phyloP scores from a whole-genome alignment of 2,329 filamentous ascomycete species.

The Diaporthe sp. region DNA sequence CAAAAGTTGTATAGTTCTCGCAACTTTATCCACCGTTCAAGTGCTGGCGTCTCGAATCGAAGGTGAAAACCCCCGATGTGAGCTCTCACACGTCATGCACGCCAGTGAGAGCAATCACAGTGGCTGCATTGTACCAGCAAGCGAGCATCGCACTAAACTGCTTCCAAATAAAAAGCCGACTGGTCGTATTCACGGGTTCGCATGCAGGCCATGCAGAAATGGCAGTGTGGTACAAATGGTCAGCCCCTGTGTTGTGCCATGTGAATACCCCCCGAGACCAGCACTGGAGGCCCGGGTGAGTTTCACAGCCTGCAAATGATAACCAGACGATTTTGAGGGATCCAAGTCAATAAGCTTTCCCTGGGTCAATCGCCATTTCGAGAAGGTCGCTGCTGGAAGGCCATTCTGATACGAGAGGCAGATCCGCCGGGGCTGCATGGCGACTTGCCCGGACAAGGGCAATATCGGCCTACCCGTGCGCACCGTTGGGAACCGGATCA shows the following conservation, averaged over 20 bases:
- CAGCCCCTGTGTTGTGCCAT: not conserved
- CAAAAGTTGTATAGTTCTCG: not conserved
- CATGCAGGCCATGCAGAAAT: not conserved
- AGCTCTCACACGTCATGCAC: conserved; percentile 18
- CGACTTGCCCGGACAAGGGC: not conserved
- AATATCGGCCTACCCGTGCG: not conserved
- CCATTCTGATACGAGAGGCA: not conserved
- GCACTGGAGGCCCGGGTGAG: not conserved
- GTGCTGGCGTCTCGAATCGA: not conserved
- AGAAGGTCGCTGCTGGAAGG: not conserved
- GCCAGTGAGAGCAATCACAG: conserved; percentile 8
- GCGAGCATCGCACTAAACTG: not conserved
- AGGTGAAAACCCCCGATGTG: not conserved
- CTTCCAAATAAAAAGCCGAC: not conserved
- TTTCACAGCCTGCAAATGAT: conserved; percentile 13
- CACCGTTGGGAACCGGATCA: not conserved
- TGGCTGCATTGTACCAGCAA: conserved; percentile 1
- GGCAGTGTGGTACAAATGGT: not conserved
- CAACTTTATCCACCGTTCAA: not conserved
- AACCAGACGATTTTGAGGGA: not conserved
- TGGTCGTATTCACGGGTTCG: not conserved
- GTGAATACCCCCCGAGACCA: not conserved
- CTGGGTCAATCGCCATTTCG: conserved; percentile 3
- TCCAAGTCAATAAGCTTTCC: not conserved
- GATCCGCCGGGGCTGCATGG: not conserved